Conservation (phyloP, 768 basidiomycete genomes). For the Cystofilobasidium ferigula region DNA sequence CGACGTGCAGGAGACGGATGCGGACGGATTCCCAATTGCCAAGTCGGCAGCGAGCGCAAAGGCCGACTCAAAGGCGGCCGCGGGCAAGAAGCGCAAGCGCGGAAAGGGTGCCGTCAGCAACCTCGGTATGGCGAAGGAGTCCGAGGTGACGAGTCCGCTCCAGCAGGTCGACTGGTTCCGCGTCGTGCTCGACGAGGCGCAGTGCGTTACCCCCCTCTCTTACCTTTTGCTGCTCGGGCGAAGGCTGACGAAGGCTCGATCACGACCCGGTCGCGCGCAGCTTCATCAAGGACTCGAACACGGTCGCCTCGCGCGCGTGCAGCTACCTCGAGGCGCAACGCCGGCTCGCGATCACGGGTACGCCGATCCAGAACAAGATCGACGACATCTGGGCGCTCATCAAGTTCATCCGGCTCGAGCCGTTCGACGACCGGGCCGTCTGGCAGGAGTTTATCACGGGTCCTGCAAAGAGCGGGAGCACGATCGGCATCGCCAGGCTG, state of each 20-base stretch:
- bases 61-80: too few species aligned
- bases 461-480: slow-evolving; percentile 74
- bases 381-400: slow-evolving; percentile 95
- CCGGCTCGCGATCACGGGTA: slow-evolving; percentile 88
- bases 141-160: slow-evolving; percentile 60
- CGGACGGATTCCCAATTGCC: slow-evolving; percentile 35
- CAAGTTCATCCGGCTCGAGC: slow-evolving; percentile 84
- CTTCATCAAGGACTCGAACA: slow-evolving; percentile 90
- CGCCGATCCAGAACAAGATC: slow-evolving; percentile 96
- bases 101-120: slow-evolving; percentile 56
- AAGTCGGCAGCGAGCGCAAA: slow-evolving; percentile 40
- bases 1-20: slow-evolving; percentile 37
- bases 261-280: slow-evolving; percentile 41
- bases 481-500: slow-evolving; percentile 78
- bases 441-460: slow-evolving; percentile 91
- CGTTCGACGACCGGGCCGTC: slow-evolving; percentile 80
- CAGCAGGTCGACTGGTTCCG: slow-evolving; percentile 96
- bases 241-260: neutral
- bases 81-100: slow-evolving; percentile 55
- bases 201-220: slow-evolving; percentile 51
- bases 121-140: slow-evolving; percentile 42
- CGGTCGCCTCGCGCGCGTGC: slow-evolving; percentile 86
- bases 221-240: neutral
- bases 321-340: slow-evolving; percentile 91
- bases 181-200: slow-evolving; percentile 85